Evolutionary conservation across 805 yeast species (phyloP).

Genomic region (Komagataella kurtzmanii): DNA sequence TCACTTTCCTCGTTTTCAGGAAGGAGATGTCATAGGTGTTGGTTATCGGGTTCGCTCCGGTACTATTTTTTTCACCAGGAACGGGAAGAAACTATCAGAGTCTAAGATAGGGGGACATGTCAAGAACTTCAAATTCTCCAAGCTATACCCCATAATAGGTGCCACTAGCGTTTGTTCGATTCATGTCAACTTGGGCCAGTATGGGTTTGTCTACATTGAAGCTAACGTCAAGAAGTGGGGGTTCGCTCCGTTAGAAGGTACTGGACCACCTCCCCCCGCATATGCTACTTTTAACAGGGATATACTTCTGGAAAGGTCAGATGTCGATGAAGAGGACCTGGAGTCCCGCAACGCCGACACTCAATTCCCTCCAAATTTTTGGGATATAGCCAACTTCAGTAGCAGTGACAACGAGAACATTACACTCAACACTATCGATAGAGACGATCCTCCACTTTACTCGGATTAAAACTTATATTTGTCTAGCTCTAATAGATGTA

Average conservation of each 20-base stretch:
- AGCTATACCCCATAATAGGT: constrained; percentile 82
- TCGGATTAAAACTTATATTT: not conserved
- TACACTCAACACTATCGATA: not conserved
- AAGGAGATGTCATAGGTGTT: constrained; percentile 89
- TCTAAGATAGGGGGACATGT: constrained; percentile 71
- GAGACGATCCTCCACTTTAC: not conserved
- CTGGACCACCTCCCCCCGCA: constrained; percentile 87
- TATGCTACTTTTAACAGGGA: constrained; percentile 73
- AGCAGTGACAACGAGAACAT: not conserved
- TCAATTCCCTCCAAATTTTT: constrained; percentile 46
- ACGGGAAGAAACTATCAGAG: constrained; percentile 81
- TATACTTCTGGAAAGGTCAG: constrained; percentile 53
- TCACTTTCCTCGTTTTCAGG: constrained; percentile 44
- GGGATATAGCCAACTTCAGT: constrained; percentile 17
- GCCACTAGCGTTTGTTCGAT: constrained; percentile 69
- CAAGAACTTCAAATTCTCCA: constrained; percentile 54
- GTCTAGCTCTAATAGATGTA: not conserved
- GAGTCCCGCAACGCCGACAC: constrained; percentile 11
- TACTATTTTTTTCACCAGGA: constrained; percentile 83
- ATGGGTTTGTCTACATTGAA: constrained; percentile 82
- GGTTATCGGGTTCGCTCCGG: constrained; percentile 80
- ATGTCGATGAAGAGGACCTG: constrained; percentile 35
- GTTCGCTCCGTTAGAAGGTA: constrained; percentile 81
- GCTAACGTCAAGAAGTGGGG: constrained; percentile 95
- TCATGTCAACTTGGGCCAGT: constrained; percentile 83